Evolutionary conservation across 345 rosid genomes (phyloP), one percentile per base, ranked within the genome.

Genomic region (Salix suchowensis): DNA sequence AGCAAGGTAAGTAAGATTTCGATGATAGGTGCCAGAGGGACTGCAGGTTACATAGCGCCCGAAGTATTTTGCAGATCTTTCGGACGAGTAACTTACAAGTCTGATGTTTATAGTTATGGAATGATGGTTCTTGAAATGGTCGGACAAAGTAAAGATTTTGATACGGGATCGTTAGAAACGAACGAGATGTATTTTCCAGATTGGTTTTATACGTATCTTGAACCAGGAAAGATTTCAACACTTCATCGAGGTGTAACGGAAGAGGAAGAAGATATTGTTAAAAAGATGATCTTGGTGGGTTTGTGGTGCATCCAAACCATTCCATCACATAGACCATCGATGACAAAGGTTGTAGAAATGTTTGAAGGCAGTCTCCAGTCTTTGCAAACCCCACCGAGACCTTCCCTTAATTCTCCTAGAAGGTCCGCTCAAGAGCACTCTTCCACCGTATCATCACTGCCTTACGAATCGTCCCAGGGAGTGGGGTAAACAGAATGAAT

Each of bases 221-320:
- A 82, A 64, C 39, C 24, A 0, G 26, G 72, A 6, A n/a, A 23
- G 32, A 64, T 46, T 18, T 26, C 67, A 13, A 18, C 6, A 37
- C 21, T n/a, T 42, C 36, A 40, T 34, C 66, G 64, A 30, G 50
- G 19, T 16, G n/a, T 15, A 3, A 64, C 66, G 2, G 66, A 64
- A 0, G 76, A 64, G 32, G 84, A 81, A 40, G 69, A 71, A 26
- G 37, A 65, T 60, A n/a, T 62, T 11, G 82, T 72, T 1, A 82
- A 52, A 69, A 80, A 77, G 73, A 78, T 86, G 86, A 68, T 79
- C 1, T 46, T 82, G 2, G 83, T 88, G 69, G 82, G 85, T 11
- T 55, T 88, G 23, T 86, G 88, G 89, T 84, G 90, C 79, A 82
- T 86, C 58, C 89, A 86, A 50, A 83, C 83, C 19, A 83, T 74